A percentile compares a stretch with the other conserved stretches of the same genome.
Evolutionary conservation across 2,329 filamentous ascomycete species (phyloP).

Genomic region (Sclerotinia trifoliorum): DNA sequence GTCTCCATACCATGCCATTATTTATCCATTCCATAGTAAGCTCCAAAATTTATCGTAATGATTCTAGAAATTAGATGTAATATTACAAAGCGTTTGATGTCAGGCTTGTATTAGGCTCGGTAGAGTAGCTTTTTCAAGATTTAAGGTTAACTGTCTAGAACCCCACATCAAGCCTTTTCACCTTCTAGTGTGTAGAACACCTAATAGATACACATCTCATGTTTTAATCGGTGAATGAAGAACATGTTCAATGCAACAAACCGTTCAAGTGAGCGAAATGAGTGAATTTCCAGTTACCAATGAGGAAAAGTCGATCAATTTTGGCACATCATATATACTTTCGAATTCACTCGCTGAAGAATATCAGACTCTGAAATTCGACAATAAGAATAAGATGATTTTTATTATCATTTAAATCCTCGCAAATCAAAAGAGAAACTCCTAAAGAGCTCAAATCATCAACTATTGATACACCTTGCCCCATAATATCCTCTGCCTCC

Average conservation of each 20-base stretch:
- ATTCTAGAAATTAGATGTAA: not conserved
- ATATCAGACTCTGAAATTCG: not conserved
- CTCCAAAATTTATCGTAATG: too few species aligned
- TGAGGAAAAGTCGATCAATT: not conserved
- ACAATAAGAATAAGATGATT: not conserved
- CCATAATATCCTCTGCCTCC: not conserved
- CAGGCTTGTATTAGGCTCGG: not conserved
- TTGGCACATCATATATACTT: not conserved
- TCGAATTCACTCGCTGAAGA: not conserved
- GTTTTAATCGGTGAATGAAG: not conserved
- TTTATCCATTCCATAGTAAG: not conserved
- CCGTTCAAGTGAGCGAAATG: not conserved
- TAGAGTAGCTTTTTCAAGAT: not conserved
- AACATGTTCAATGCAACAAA: not conserved
- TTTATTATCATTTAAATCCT: not conserved
- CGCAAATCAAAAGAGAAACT: not conserved
- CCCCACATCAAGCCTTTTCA: not conserved
- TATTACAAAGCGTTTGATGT: not conserved
- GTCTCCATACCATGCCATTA: too few species aligned
- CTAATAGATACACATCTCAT: not conserved
- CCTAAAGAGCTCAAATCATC: not conserved
- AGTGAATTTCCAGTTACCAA: not conserved
- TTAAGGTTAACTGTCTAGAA: not conserved
- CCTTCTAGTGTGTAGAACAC: not conserved
- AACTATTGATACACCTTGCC: not conserved